Evolutionary conservation across 257 asterid genomes (phyloP).

Genomic region (Leonotis leonurus): DNA sequence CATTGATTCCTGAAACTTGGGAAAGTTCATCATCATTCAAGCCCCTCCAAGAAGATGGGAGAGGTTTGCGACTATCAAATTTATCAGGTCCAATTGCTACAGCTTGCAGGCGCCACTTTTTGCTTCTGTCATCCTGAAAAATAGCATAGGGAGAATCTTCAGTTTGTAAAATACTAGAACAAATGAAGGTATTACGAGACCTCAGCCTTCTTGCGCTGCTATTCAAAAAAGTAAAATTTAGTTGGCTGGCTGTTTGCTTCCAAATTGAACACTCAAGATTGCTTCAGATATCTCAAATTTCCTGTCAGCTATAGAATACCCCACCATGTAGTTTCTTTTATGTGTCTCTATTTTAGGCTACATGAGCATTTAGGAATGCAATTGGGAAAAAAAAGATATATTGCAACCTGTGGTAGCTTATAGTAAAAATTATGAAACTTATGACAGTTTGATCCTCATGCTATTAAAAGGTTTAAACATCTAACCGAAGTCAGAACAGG

Average conservation of each 20-base stretch:
- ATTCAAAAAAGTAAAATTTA: neutral
- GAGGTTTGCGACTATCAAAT: constrained; percentile 17
- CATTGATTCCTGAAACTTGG: constrained; percentile 10
- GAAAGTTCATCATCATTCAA: constrained; percentile 19
- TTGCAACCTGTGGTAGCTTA: neutral
- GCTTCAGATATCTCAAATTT: neutral
- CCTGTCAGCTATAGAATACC: neutral
- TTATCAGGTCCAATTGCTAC: constrained; percentile 22
- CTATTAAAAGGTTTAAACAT: neutral
- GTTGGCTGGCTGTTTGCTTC: neutral
- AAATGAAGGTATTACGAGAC: neutral
- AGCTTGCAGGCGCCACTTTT: constrained; percentile 20
- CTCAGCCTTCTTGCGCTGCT: neutral
- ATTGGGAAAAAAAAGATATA: neutral
- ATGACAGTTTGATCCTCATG: neutral
- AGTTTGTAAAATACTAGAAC: neutral
- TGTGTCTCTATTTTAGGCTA: neutral
- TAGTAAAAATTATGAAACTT: neutral
- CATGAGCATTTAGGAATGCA: neutral
- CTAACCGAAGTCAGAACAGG: no score
- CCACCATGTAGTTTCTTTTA: neutral
- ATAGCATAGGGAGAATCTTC: neutral
- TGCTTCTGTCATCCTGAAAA: constrained; percentile 17
- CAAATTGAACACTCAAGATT: neutral
- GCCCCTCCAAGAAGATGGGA: constrained; percentile 21